Evolutionary conservation across 2,329 filamentous ascomycete species (phyloP), one percentile per base, ranked within the genome.

Genomic region (Diaporthe caulivora): DNA sequence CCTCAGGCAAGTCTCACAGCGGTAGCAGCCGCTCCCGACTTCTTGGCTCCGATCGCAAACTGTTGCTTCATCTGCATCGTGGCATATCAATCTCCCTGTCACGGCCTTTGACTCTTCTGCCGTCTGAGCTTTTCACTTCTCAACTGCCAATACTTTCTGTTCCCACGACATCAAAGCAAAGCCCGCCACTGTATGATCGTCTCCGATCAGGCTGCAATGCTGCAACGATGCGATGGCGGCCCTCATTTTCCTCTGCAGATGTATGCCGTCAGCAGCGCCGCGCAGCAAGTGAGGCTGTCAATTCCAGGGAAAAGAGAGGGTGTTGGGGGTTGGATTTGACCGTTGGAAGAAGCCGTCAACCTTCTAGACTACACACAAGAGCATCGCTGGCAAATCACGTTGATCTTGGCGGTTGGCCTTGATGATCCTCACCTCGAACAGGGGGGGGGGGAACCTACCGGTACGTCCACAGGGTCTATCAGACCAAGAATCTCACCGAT

Each of bases 1-100:
- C 62, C 44, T 21, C 29, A 65, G 62, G 62, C 31, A 8, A 31
- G 65, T 70, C 55, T 71, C 49, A 67, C 47, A 40, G 21, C 70
- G 49, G 49, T 40, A 64, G 31, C 70, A 54, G 37, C 70, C 72
- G 62, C n/a, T 44, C 68, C 47, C 62, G 62, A 18, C 13, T 15
- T 42, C 44, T 47, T 64, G 40, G 44, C 26, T 49, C 47, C 62
- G 71, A 75, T 75, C 73, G 73, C 73, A 75, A 75, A 70, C 49
- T 75, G 51, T 73, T 75, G 73, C 72, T 72, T 26, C 21, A 47
- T 47, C 34, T 40, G 21, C 15, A 1, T 15, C 17, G 15, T 67
- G 58, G 47, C 62, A 53, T n/a, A 29, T 71, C 70, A 40, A 13
- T 44, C 34, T 62, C n/a, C 10, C 47, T 24, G 29, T 26, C 31